phyloP scores from a whole-genome alignment of 1,284 basidiomycete genomes.

The Cutaneotrichosporon cutaneum region DNA sequence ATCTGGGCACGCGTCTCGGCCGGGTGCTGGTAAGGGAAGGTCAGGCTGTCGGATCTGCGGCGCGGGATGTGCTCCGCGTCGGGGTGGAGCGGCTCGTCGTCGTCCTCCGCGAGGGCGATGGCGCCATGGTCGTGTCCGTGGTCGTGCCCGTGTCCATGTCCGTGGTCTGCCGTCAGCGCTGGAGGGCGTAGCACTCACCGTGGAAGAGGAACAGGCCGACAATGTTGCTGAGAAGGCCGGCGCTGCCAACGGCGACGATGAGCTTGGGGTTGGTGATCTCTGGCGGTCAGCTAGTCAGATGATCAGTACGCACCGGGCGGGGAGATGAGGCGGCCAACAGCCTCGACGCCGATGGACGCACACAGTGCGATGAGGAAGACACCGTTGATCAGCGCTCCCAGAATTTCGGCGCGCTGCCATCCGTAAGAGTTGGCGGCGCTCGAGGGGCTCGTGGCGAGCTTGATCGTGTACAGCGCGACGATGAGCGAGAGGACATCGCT shows the following conservation, averaged over 20 bases:
- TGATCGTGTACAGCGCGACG: constrained; percentile 96
- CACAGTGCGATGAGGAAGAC: constrained; percentile 95
- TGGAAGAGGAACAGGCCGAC: constrained; percentile 94
- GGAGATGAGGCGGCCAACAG: constrained; percentile 83
- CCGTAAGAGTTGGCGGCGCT: constrained; percentile 50
- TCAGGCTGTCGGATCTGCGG: constrained; percentile 45
- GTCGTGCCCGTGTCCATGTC: constrained; percentile 63
- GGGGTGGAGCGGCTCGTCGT: constrained; percentile 25
- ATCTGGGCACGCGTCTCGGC: constrained; percentile 83
- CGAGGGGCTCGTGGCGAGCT: constrained; percentile 59
- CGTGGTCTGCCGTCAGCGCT: constrained; percentile 60
- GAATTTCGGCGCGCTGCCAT: constrained; percentile 98
- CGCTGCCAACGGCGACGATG: constrained; percentile 83
- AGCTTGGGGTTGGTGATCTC: constrained; percentile 86
- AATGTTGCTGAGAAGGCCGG: constrained; percentile 88
- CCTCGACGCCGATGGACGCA: constrained; percentile 93
- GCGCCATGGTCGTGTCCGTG: constrained; percentile 60
- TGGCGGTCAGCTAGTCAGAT: constrained; percentile 42
- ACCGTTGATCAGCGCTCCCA: constrained; percentile 92
- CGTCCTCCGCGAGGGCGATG: constrained; percentile 32
- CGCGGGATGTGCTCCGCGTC: constrained; percentile 26
- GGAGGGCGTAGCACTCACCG: constrained; percentile 58
- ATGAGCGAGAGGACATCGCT: constrained; percentile 93
- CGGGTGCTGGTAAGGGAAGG: constrained; percentile 61
- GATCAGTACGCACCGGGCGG: constrained; percentile 63